Evolutionary conservation across 1,284 basidiomycete genomes (phyloP), one percentile per base, ranked within the genome.

Genomic region (Ceratobasidium sp.): DNA sequence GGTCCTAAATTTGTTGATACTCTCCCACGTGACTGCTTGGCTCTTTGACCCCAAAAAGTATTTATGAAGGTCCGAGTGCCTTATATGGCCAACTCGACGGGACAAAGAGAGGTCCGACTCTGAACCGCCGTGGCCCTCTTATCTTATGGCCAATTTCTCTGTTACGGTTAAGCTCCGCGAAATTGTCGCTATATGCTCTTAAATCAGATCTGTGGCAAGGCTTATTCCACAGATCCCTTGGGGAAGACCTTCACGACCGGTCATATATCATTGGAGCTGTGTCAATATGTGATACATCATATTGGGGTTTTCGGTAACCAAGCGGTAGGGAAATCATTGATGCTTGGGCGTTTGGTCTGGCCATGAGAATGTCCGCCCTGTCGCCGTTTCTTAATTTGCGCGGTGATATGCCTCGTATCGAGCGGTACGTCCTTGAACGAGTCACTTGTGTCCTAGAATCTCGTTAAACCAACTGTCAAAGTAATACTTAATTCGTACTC

Each of bases 311-410:
- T n/a, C 26, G 67, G 92, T 80, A 96, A 86, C 95, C 95, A 96
- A 83, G 93, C 92, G 83, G 89, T 86, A 0, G 95, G 95, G 85
- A 96, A 96, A 82, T 96, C 94, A 79, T 86, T 87, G 77, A 95
- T 87, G 40, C 91, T 89, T 46, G 93, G 91, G 66, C 90, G 89
- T 66, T 89, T 87, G 61, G 89, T 86, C 79, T 90, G 89, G 79
- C 88, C 89, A 58, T 90, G 87, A 26, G 90, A 86, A 83, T 94
- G 92, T 73, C 91, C 91, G 26, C 92, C 92, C 83, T 90, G 90
- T 84, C 90, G 91, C 66, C 90, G 90, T 85, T 95, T 95, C 82
- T 88, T 87, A 58, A 88, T 87, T 83, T 91, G 92, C 0, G 93
- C 89, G 81, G 92, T 89, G 20, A 96, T 84, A 86, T 97, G 94